Conservation (phyloP, 108 stramenopile species). For the Cylindrotheca fusiformis region DNA sequence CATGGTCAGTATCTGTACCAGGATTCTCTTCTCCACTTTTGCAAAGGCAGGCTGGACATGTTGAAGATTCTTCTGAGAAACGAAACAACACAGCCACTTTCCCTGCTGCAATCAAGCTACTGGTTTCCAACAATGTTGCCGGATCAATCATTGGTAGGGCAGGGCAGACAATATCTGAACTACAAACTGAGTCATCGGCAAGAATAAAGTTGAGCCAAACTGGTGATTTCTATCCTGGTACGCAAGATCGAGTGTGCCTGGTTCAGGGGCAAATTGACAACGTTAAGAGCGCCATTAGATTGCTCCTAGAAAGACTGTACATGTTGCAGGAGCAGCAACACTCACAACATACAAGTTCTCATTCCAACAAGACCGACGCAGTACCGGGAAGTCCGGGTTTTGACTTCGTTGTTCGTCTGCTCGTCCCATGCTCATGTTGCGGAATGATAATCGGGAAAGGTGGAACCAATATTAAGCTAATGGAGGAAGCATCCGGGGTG, state of each 20-base stretch:
- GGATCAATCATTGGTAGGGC: conserved; percentile 81
- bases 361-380: conserved; percentile 17
- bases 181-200: conserved; percentile 64
- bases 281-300: conserved; percentile 52
- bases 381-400: conserved; percentile 9
- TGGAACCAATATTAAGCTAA: conserved; percentile 72
- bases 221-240: conserved; percentile 77
- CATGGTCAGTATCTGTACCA: conserved; percentile 7
- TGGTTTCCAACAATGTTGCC: conserved; percentile 78
- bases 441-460: conserved; percentile 84
- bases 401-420: conserved; percentile 66
- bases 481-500: conserved; percentile 69
- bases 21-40: conserved; percentile 15
- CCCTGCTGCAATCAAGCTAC: conserved; percentile 59
- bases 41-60: neutral
- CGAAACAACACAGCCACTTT: conserved; percentile 17
- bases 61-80: neutral
- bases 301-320: conserved; percentile 58
- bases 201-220: conserved; percentile 79
- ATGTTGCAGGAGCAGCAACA: conserved; percentile 54
- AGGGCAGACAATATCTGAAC: conserved; percentile 72
- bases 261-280: conserved; percentile 67
- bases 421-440: conserved; percentile 73
- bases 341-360: conserved; percentile 40
- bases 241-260: conserved; percentile 75